Evolutionary conservation across 176 grass and related monocot species (phyloP).

Genomic region (Chloris gayana): DNA sequence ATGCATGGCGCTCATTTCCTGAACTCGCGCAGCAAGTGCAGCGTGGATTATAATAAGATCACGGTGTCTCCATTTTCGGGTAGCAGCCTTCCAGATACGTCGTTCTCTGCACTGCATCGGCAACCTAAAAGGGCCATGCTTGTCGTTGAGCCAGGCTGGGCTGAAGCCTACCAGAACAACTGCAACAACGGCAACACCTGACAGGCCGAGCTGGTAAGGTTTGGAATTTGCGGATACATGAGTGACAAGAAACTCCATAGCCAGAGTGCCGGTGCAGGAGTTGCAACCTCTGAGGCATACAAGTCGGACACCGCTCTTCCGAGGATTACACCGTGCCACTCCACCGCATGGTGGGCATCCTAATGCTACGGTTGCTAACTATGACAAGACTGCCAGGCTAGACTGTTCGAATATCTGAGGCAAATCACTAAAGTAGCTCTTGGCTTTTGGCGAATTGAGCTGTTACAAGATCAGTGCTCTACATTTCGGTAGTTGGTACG

Average conservation of each 20-base stretch:
- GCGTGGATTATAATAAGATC: neutral
- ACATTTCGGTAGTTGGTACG: too few species aligned
- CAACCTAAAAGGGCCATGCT: neutral
- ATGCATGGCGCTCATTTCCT: neutral
- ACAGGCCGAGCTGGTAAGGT: slow-evolving; percentile 17
- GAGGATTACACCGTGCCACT: neutral
- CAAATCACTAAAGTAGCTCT: neutral
- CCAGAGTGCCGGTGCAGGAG: neutral
- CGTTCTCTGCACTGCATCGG: neutral
- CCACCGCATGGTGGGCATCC: neutral
- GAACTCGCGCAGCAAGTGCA: neutral
- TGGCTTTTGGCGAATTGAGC: neutral
- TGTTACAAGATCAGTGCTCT: too few species aligned
- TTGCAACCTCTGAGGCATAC: slow-evolving; percentile 9
- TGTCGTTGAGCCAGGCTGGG: slow-evolving; percentile 18
- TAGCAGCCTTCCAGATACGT: neutral
- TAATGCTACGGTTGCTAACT: neutral
- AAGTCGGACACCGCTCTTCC: neutral
- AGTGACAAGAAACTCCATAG: neutral
- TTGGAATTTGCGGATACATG: slow-evolving; percentile 24
- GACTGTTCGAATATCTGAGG: neutral
- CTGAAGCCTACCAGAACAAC: neutral
- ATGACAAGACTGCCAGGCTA: slow-evolving; percentile 21
- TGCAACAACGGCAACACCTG: neutral
- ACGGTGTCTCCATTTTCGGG: neutral